Base-by-base conservation (phyloP, 805 yeast species). In the Barnettozyma sucrosica region DNA sequence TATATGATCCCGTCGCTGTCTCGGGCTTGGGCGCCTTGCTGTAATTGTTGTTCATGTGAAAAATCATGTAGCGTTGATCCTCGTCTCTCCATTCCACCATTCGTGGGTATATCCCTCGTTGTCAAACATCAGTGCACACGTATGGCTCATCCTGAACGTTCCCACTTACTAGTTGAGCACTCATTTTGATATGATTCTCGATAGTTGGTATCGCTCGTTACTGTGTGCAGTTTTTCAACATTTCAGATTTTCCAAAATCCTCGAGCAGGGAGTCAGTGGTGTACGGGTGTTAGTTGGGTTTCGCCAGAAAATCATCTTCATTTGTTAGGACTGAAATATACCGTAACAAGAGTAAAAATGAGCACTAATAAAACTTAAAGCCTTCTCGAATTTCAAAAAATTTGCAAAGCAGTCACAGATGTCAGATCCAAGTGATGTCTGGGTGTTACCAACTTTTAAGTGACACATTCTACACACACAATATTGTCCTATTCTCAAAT, bases 81-180 rank as follows among this genome's bases (percentile, higher is more conserved):
- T 16, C 14, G 18, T 19, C 20, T 4, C 41, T 23, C 18, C 21
- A 11, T 34, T 16, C 9, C 21, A 16, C 11, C 21, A 14, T 34
- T 16, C 37, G 4, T 34, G 21, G 8, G 8, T 16, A 28, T 23
- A 3, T 20, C 26, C 8, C 26, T 21, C 14, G 24, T 20, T 13
- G 26, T 8, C 7, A 7, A 14, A 19, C 4, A 23, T n/a, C n/a
- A 21, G 14, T 9, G 23, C 46, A 37, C 44, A 33, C 25, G 3
- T 18, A 11, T 11, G 21, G 11, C 28, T 24, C 33, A 8, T 42
- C 23, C 18, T 20, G 20, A 14, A 8, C 36, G 13, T 37, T 21
- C 21, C 38, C 51, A 61, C 65, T 53, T 52, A 61, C 65, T 55
- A 60, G 57, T 61, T 60, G 65, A 54, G 65, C 62, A 57, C 61